phyloP scores from a whole-genome alignment of 2,329 filamentous ascomycete species.

The Aspergillaceae sp. region DNA sequence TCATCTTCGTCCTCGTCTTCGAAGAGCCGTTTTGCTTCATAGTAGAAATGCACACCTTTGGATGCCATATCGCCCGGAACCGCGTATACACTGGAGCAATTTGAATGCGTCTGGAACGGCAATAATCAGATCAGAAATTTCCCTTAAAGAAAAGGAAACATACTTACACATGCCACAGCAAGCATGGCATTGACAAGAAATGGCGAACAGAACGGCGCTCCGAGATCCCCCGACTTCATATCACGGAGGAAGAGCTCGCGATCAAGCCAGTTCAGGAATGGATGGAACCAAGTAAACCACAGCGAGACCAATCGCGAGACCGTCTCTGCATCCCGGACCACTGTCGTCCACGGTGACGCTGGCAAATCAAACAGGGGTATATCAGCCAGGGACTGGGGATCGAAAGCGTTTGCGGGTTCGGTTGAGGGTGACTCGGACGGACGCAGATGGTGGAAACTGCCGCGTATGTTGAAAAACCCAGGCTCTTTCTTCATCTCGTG shows the following conservation, averaged over 20 bases:
- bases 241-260: constrained; percentile 26
- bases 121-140: background rate
- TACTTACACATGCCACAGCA: constrained; percentile 23
- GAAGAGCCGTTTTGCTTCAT: constrained; percentile 23
- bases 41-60: constrained; percentile 24
- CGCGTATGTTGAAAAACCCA: too few species aligned
- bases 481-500: constrained; percentile 4
- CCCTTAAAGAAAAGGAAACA: too few species aligned
- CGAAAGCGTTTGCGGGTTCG: constrained; percentile 8
- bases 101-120: constrained; percentile 17
- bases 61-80: constrained; percentile 11
- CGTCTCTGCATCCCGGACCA: constrained; percentile 17
- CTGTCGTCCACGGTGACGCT: constrained; percentile 21
- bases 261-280: constrained; percentile 25
- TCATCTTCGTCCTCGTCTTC: constrained; percentile 24
- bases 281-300: constrained; percentile 25
- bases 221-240: constrained; percentile 22
- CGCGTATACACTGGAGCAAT: constrained; percentile 17
- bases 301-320: constrained; percentile 26
- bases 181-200: constrained; percentile 29
- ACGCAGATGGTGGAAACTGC: too few species aligned
- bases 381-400: constrained; percentile 11
- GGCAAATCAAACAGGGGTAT: constrained; percentile 16
- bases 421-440: constrained; percentile 6
- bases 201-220: constrained; percentile 24